Percentiles rank a stretch among this genome's conserved stretches.
These are phyloP conservation scores for Colletotrichum liaoningense DNA, from an alignment of 2,329 filamentous ascomycete species.

Conservation along the genomic window DNA sequence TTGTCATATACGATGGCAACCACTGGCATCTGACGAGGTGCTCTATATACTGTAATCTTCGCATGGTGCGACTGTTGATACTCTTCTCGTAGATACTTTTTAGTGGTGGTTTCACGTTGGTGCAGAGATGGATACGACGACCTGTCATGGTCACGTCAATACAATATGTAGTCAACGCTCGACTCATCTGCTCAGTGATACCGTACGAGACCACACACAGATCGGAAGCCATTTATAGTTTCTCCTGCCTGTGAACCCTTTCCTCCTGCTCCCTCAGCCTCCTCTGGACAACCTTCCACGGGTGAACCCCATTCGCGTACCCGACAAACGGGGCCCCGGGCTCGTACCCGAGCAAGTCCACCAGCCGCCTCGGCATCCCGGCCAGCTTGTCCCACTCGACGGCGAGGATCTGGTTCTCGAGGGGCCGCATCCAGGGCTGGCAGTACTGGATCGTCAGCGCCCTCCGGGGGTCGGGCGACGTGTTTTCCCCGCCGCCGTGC, in stretches of 20 bases:
- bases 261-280: conserved; percentile 34
- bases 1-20: neutral
- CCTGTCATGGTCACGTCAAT: neutral
- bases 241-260: neutral
- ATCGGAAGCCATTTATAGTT: neutral
- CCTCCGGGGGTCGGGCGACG: conserved; percentile 41
- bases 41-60: conserved; percentile 14
- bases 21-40: conserved; percentile 15
- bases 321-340: conserved; percentile 40
- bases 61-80: conserved; percentile 17
- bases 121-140: neutral
- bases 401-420: conserved; percentile 50
- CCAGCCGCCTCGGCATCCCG: conserved; percentile 38
- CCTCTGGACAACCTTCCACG: conserved; percentile 34
- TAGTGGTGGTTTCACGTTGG: neutral
- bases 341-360: conserved; percentile 42
- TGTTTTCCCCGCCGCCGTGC: conserved; percentile 52
- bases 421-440: conserved; percentile 52
- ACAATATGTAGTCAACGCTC: neutral
- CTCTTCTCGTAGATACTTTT: conserved; percentile 20
- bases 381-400: conserved; percentile 43
- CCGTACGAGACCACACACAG: neutral
- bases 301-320: conserved; percentile 39
- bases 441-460: conserved; percentile 54
- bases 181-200: neutral